Conservation (phyloP, 2,329 filamentous ascomycete species). For the Juglanconis sp. region DNA sequence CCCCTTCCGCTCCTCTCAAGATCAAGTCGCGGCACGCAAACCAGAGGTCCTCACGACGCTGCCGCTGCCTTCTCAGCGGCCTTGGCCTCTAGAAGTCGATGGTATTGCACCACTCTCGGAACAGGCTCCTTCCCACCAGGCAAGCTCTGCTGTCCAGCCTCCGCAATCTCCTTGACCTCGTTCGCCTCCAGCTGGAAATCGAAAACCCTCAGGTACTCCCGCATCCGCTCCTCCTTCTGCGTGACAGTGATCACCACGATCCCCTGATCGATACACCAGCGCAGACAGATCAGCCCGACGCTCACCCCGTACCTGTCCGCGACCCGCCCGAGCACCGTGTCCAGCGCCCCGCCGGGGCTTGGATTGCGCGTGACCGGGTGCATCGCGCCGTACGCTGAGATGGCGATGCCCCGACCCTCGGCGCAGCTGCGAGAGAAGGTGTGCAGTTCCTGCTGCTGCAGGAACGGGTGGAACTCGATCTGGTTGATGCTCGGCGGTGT, state of each 20-base stretch:
- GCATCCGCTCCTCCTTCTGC: conserved; percentile 2
- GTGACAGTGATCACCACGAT: conserved; percentile 52
- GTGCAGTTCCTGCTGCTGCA: conserved; percentile 52
- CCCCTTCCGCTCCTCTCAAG: too few species aligned
- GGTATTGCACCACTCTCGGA: not conserved
- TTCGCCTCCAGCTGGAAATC: conserved; percentile 1
- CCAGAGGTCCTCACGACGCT: too few species aligned
- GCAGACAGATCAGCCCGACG: conserved; percentile 49
- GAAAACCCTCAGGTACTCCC: conserved; percentile 5
- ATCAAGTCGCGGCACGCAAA: too few species aligned
- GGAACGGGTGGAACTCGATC: conserved; percentile 71
- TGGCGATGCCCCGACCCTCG: conserved; percentile 33
- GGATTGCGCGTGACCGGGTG: conserved; percentile 30
- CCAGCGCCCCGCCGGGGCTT: conserved; percentile 34
- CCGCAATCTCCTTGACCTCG: conserved; percentile 12
- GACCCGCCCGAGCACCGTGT: conserved; percentile 32
- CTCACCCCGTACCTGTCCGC: conserved; percentile 51
- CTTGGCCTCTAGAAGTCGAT: not conserved
- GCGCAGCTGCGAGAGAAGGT: conserved; percentile 30
- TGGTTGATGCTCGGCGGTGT: conserved; percentile 67
- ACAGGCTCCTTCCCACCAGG: not conserved
- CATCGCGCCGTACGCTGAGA: conserved; percentile 29
- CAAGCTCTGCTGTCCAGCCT: not conserved
- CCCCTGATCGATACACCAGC: conserved; percentile 55
- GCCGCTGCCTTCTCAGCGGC: too few species aligned